Conservation (phyloP, 2,329 filamentous ascomycete species). For the Hypoxylon sp. region DNA sequence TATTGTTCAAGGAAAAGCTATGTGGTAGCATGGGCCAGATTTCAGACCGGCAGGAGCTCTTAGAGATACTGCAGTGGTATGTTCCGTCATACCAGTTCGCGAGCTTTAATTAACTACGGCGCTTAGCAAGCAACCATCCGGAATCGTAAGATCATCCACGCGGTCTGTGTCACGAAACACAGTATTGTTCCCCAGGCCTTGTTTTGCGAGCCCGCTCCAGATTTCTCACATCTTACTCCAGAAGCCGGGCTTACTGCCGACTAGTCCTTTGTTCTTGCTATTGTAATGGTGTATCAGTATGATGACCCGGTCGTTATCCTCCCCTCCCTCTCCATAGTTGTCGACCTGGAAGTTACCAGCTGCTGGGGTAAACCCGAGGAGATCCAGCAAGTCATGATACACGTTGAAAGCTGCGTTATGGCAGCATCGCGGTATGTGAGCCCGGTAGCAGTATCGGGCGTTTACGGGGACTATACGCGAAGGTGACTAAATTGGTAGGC, state of each 20-base stretch:
- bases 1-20: slow-evolving; percentile 1
- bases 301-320: slow-evolving; percentile 61
- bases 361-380: slow-evolving; percentile 66
- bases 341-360: slow-evolving; percentile 70
- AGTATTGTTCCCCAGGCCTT: slow-evolving; percentile 56
- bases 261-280: slow-evolving; percentile 3
- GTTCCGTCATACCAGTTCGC: neutral
- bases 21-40: neutral
- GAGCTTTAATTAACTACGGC: slow-evolving; percentile 6
- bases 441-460: neutral
- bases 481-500: neutral
- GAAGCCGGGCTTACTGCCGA: neutral
- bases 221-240: slow-evolving; percentile 52
- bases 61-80: neutral
- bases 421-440: slow-evolving; percentile 63
- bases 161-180: slow-evolving; percentile 39
- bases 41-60: neutral
- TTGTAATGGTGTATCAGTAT: slow-evolving; percentile 5
- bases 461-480: slow-evolving; percentile 8
- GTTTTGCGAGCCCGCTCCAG: slow-evolving; percentile 62
- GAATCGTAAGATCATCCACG: slow-evolving; percentile 42
- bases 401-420: slow-evolving; percentile 68
- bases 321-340: slow-evolving; percentile 65
- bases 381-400: slow-evolving; percentile 68
- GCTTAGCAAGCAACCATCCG: slow-evolving; percentile 46